Evolutionary conservation across 108 stramenopile species (phyloP).

Genomic region (Nannochloropsis salina): DNA sequence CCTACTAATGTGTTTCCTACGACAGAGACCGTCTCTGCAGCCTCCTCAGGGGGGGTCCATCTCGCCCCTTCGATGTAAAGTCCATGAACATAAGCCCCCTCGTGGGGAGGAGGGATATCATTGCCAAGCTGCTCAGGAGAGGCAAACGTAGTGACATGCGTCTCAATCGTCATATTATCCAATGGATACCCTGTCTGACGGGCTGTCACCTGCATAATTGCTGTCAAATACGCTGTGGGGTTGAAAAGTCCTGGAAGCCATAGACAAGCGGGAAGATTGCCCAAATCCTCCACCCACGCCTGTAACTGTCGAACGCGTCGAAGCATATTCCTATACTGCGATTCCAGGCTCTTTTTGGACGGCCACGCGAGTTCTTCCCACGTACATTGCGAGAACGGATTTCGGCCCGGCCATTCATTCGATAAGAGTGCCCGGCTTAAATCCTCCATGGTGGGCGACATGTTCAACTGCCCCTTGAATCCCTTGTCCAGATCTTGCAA

Average conservation of each 20-base stretch:
- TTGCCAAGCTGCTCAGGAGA: constrained; percentile 50
- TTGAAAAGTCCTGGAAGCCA: constrained; percentile 75
- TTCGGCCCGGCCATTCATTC: constrained; percentile 66
- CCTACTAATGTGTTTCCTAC: constrained; percentile 23
- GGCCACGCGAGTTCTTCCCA: constrained; percentile 65
- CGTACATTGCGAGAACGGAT: constrained; percentile 58
- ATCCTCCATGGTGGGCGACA: constrained; percentile 68
- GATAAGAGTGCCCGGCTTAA: constrained; percentile 56
- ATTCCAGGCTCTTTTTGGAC: constrained; percentile 59
- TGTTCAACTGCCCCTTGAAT: constrained; percentile 69
- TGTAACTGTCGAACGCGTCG: constrained; percentile 59
- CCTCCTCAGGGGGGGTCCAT: constrained; percentile 46
- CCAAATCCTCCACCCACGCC: constrained; percentile 59
- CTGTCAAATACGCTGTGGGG: constrained; percentile 67
- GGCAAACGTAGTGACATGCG: constrained; percentile 61
- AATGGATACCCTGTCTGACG: constrained; percentile 59
- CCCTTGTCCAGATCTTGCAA: constrained; percentile 71
- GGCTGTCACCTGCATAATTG: constrained; percentile 68
- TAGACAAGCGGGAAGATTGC: constrained; percentile 58
- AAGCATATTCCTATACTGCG: constrained; percentile 65
- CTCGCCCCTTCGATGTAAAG: constrained; percentile 70
- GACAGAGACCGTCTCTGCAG: constrained; percentile 41
- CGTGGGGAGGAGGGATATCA: constrained; percentile 23
- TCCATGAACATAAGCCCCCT: constrained; percentile 66
- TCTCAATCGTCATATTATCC: constrained; percentile 69